Conservation (phyloP, 441 rosid genomes). For the Gossypium lobatum region DNA sequence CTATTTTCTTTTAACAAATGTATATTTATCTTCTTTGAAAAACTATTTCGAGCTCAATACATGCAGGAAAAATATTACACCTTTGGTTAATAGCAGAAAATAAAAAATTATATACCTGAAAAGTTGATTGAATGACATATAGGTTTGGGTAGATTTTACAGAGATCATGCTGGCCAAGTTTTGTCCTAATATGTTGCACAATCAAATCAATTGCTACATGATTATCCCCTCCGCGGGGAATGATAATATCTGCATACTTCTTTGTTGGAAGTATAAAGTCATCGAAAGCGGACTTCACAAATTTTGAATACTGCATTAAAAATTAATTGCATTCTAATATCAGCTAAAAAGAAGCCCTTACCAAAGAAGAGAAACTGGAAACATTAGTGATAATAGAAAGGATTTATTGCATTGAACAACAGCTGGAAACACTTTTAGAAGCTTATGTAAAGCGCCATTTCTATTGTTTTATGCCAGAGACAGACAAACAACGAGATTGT, state of each 20-base stretch:
- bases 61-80: neutral
- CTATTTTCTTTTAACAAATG: neutral
- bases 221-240: constrained; percentile 98
- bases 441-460: no score
- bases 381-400: neutral
- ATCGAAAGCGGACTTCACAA: constrained; percentile 98
- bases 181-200: constrained; percentile 93
- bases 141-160: constrained; percentile 96
- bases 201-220: constrained; percentile 98
- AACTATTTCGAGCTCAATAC: neutral
- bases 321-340: constrained; percentile 15
- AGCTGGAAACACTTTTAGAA: no score
- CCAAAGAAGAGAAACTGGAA: neutral
- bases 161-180: constrained; percentile 95
- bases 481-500: no score
- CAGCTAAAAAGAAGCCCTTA: neutral
- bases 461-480: no score
- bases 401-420: neutral
- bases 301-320: constrained; percentile 85
- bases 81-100: constrained; percentile 10
- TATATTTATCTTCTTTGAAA: neutral
- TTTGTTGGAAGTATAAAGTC: constrained; percentile 96
- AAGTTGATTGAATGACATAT: constrained; percentile 88
- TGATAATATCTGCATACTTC: constrained; percentile 92
- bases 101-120: constrained; percentile 56